Evolutionary conservation across 371 early-diverging fungal species (phyloP), one percentile per base, ranked within the genome.

Genomic region (Mortierella sp.): DNA sequence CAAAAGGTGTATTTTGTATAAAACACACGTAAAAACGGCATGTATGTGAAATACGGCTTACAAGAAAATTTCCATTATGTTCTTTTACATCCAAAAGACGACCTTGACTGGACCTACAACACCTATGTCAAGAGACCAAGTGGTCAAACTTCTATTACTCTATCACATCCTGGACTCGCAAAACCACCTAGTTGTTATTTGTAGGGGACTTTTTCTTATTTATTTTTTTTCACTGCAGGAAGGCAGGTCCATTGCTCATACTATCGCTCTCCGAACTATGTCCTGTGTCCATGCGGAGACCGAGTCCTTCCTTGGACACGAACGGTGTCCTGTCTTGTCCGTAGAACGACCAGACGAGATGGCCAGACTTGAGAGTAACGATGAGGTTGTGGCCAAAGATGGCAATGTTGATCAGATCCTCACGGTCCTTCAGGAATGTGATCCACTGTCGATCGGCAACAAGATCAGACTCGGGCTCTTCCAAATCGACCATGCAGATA

Each of bases 321-420:
- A 54, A 21, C 54, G 54, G 24, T 21, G 24, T 55, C 55, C 24
- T 55, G 8, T 55, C 58, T 2, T 38, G 70, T 2, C 80, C 78
- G 48, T 77, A 70, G 29, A 83, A 75, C 27, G 75, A 51, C 81
- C 75, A 78, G 1, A 84, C 72, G 24, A 81, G 43, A 29, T 84
- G 81, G 0, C 81, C 71, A n/a, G 72, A 38, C 6, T 70, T 51
- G 21, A 75, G 68, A 0, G 81, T 81, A 1, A 84, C 75, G 7
- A 84, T 70, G 1, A 84, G 60, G 21, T 72, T 72, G 29, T 78
- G 75, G 4, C 75, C 78, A 14, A 81, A 72, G 0, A 74, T 81
- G 0, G 84, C 81, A 38, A 84, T 76, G 35, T 84, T 78, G 6
- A 84, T 78, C 10, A 84, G 48, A 1, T 75, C 75, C 32, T 46